phyloP scores from a whole-genome alignment of 2,329 filamentous ascomycete species.

The Didymella exigua region DNA sequence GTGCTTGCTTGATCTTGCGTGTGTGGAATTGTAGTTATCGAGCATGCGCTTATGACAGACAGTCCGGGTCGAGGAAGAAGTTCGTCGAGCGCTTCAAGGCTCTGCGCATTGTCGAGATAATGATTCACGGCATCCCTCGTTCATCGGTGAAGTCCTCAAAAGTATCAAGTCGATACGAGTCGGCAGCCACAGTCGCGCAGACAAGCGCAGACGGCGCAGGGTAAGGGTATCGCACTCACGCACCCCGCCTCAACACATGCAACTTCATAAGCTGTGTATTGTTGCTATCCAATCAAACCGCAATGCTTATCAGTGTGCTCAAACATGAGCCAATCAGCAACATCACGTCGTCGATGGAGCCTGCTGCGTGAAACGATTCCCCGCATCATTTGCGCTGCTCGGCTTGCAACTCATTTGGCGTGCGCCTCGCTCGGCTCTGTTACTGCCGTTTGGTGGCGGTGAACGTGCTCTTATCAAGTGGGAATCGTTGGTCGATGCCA shows the following conservation, averaged over 20 bases:
- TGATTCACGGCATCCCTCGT: background rate
- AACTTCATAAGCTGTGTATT: constrained; percentile 5
- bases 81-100: too few species aligned
- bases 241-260: constrained; percentile 21
- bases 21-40: too few species aligned
- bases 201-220: background rate
- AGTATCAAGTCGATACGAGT: constrained; percentile 6
- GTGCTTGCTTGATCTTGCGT: background rate
- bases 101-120: background rate
- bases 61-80: too few species aligned
- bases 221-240: constrained; percentile 14
- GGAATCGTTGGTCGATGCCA: constrained; percentile 8
- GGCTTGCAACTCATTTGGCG: background rate
- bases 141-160: constrained; percentile 4
- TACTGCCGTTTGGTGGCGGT: constrained; percentile 15
- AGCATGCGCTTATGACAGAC: too few species aligned
- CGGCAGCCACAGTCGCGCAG: constrained; percentile 9
- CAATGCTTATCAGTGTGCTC: constrained; percentile 16
- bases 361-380: constrained; percentile 9
- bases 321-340: constrained; percentile 5
- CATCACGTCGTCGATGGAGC: constrained; percentile 1
- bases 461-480: constrained; percentile 17
- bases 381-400: constrained; percentile 9
- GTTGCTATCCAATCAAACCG: background rate
- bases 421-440: constrained; percentile 9